A percentile compares a stretch with the other conserved stretches of the same genome.
These are phyloP conservation scores for Wallacemonas rigidus DNA, from an alignment of 208 protist species.

Conservation along the genomic window DNA sequence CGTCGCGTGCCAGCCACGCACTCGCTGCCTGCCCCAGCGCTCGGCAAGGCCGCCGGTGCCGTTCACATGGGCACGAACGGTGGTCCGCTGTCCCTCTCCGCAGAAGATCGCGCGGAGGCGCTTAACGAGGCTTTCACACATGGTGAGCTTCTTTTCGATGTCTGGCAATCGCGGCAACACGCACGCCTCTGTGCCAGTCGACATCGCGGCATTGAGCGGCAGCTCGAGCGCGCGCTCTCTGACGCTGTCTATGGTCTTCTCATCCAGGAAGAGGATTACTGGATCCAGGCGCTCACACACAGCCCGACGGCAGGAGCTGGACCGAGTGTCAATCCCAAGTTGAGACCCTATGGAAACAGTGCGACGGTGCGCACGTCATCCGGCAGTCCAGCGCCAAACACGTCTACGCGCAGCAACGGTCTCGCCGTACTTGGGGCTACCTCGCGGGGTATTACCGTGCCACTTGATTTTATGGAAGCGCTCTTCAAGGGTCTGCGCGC, in stretches of 20 bases:
- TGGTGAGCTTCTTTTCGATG: constrained; percentile 42
- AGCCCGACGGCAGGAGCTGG: constrained; percentile 7
- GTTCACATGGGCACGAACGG: constrained; percentile 8
- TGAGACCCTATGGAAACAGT: constrained; percentile 1
- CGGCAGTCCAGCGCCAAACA: neutral
- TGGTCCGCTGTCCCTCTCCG: constrained; percentile 13
- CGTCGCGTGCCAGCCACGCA: neutral
- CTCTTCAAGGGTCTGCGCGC: constrained; percentile 48
- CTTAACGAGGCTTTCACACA: constrained; percentile 4
- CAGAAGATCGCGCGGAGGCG: constrained; percentile 4
- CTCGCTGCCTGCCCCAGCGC: constrained; percentile 12
- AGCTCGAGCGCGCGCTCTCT: constrained; percentile 39
- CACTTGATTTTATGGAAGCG: constrained; percentile 40
- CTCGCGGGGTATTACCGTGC: constrained; percentile 27
- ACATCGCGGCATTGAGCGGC: constrained; percentile 28
- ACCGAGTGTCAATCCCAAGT: constrained; percentile 23
- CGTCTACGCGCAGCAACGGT: constrained; percentile 23
- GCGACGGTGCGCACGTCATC: neutral
- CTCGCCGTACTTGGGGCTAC: constrained; percentile 15
- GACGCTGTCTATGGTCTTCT: constrained; percentile 42
- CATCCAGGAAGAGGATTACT: constrained; percentile 55
- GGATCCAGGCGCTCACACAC: constrained; percentile 32
- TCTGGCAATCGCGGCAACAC: constrained; percentile 58
- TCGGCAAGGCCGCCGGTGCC: constrained; percentile 19
- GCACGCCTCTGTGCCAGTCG: constrained; percentile 32